These are phyloP conservation scores for Neonectria sp. DNA, from an alignment of 2,329 filamentous ascomycete species.

Conservation along the genomic window DNA sequence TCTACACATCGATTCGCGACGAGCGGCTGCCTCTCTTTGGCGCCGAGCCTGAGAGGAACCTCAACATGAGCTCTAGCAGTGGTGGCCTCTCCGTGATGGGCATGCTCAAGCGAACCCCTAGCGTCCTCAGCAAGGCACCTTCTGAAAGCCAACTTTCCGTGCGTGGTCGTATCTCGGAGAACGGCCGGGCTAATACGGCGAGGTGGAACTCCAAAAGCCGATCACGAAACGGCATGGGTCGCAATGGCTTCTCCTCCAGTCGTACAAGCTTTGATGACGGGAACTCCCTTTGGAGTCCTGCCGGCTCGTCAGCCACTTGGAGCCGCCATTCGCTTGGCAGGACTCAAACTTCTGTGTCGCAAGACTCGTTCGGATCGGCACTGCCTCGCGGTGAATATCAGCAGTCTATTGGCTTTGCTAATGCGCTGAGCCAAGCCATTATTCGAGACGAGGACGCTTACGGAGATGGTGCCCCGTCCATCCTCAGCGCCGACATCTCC, in stretches of 20 bases:
- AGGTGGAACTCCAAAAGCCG: slow-evolving; percentile 90
- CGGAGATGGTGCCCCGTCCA: slow-evolving; percentile 62
- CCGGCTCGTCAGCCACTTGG: slow-evolving; percentile 90
- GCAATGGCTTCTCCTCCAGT: slow-evolving; percentile 89
- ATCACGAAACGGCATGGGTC: slow-evolving; percentile 80
- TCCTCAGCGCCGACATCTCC: slow-evolving; percentile 72
- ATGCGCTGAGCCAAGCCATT: slow-evolving; percentile 95
- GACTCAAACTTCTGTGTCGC: slow-evolving; percentile 91
- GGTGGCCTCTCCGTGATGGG: slow-evolving; percentile 81
- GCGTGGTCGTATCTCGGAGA: slow-evolving; percentile 80
- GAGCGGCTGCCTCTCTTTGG: slow-evolving; percentile 91
- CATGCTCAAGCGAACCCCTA: slow-evolving; percentile 88
- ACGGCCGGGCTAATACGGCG: slow-evolving; percentile 66
- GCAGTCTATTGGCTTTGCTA: slow-evolving; percentile 97
- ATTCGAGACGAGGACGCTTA: slow-evolving; percentile 86
- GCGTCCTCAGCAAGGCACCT: slow-evolving; percentile 91
- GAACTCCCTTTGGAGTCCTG: slow-evolving; percentile 91
- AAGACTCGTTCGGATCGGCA: slow-evolving; percentile 88
- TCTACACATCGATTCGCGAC: slow-evolving; percentile 90
- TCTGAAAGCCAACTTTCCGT: slow-evolving; percentile 82
- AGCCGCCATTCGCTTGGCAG: slow-evolving; percentile 94
- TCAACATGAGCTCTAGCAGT: slow-evolving; percentile 63
- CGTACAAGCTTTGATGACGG: slow-evolving; percentile 95
- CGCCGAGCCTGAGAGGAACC: slow-evolving; percentile 65
- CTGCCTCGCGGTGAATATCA: slow-evolving; percentile 87